phyloP scores from a whole-genome alignment of 768 basidiomycete species.

The Chlorophyllum brunneum region DNA sequence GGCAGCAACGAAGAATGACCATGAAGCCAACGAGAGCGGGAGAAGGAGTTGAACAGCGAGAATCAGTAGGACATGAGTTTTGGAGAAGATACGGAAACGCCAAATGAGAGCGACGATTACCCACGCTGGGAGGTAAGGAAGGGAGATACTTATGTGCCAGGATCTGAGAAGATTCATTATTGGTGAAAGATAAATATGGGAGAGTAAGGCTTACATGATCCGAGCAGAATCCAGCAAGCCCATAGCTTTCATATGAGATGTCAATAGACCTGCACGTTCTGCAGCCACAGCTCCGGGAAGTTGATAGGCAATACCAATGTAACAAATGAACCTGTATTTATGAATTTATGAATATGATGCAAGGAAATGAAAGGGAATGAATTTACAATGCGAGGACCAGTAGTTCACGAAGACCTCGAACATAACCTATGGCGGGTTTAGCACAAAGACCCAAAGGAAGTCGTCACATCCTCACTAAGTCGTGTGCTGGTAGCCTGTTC shows the following conservation, averaged over 20 bases:
- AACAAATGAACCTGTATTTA: slow-evolving; percentile 61
- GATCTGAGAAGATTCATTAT: slow-evolving; percentile 34
- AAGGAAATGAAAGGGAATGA: background rate
- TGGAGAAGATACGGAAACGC: slow-evolving; percentile 63
- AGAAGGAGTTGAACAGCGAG: slow-evolving; percentile 64
- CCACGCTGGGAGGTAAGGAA: slow-evolving; percentile 77
- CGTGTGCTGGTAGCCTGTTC: slow-evolving; percentile 54
- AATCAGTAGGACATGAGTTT: slow-evolving; percentile 55
- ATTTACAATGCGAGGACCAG: slow-evolving; percentile 66
- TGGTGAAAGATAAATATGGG: background rate
- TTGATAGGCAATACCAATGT: slow-evolving; percentile 74
- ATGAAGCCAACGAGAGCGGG: slow-evolving; percentile 63
- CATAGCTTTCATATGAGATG: slow-evolving; percentile 78
- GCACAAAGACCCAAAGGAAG: background rate
- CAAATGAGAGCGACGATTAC: slow-evolving; percentile 60
- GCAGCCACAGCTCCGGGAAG: slow-evolving; percentile 65
- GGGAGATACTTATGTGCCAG: slow-evolving; percentile 66
- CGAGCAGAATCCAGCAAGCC: slow-evolving; percentile 70
- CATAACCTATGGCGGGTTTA: slow-evolving; percentile 42
- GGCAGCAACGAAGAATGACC: slow-evolving; percentile 66
- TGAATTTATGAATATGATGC: background rate
- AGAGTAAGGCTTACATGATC: slow-evolving; percentile 39
- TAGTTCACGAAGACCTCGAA: slow-evolving; percentile 56
- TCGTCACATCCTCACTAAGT: slow-evolving; percentile 39
- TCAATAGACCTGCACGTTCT: slow-evolving; percentile 62